phyloP scores from a whole-genome alignment of 2,329 filamentous ascomycete genomes.

The Neocucurbitaria cava region DNA sequence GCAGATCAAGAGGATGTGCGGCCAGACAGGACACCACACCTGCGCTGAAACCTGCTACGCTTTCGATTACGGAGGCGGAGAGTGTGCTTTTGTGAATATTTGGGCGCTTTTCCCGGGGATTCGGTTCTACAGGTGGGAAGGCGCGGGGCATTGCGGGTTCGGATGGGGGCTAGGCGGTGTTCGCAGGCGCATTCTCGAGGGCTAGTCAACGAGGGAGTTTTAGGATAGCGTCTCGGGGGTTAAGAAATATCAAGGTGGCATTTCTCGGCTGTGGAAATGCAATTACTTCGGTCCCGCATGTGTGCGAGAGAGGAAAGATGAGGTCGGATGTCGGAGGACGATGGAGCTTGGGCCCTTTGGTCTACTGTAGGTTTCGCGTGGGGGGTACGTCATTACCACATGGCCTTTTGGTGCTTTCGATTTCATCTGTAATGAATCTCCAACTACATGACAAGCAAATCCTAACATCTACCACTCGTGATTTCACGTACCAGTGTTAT shows the following conservation, averaged over 20 bases:
- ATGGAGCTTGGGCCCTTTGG: conserved; percentile 18
- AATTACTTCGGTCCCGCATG: not conserved
- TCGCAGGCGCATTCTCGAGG: conserved; percentile 32
- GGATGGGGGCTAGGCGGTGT: conserved; percentile 8
- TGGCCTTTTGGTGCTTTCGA: too few relatives aligned
- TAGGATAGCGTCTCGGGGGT: not conserved
- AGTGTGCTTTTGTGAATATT: conserved; percentile 40
- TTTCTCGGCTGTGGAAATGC: conserved; percentile 1
- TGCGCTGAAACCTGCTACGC: conserved; percentile 86
- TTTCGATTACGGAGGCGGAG: conserved; percentile 80
- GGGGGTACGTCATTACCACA: conserved; percentile 11
- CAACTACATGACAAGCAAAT: too few relatives aligned
- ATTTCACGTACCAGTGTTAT: not conserved
- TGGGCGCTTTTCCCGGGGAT: conserved; percentile 46
- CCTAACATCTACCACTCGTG: too few relatives aligned
- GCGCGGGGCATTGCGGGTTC: conserved; percentile 56
- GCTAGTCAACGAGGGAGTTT: not conserved
- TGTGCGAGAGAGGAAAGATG: not conserved
- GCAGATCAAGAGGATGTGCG: conserved; percentile 90
- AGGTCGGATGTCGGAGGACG: conserved; percentile 12
- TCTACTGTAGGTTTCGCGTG: conserved; percentile 1
- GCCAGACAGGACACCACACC: conserved; percentile 85
- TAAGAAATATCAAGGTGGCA: conserved; percentile 6
- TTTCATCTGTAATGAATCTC: too few relatives aligned
- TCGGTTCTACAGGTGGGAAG: conserved; percentile 54